These are phyloP conservation scores for Noccaea caerulescens DNA, from an alignment of 345 rosid genomes.

Conservation along the genomic window DNA sequence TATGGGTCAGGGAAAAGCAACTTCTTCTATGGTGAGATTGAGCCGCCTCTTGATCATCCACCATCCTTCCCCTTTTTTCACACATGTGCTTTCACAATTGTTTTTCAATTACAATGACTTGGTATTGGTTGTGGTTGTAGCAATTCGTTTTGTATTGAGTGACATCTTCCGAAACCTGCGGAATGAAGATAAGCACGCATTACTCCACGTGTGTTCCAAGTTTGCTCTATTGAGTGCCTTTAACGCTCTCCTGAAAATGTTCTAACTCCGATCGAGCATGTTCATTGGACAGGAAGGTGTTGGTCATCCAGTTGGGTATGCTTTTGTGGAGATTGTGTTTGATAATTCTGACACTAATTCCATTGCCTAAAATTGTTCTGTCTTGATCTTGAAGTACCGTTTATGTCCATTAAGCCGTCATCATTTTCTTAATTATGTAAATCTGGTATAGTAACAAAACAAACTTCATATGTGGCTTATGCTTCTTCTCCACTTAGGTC, in stretches of 20 bases:
- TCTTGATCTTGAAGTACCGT: slow-evolving; percentile 8
- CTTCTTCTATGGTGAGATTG: slow-evolving; percentile 83
- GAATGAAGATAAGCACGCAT: slow-evolving; percentile 85
- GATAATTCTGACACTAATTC: slow-evolving; percentile 73
- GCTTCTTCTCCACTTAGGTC: slow-evolving; percentile 26
- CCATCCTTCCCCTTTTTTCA: not conserved
- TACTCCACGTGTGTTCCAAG: slow-evolving; percentile 74
- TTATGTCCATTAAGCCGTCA: not conserved
- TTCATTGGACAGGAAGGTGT: slow-evolving; percentile 80
- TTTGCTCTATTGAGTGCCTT: not conserved
- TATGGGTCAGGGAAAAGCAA: slow-evolving; percentile 97
- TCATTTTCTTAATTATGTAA: slow-evolving; percentile 14
- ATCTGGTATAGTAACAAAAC: not conserved
- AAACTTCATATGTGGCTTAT: slow-evolving; percentile 27
- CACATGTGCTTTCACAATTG: slow-evolving; percentile 1
- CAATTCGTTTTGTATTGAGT: slow-evolving; percentile 93
- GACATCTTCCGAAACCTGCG: slow-evolving; percentile 85
- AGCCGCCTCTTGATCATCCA: not conserved
- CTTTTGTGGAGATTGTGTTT: slow-evolving; percentile 95
- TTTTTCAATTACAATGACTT: not conserved
- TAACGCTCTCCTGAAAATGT: not conserved
- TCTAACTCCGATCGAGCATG: slow-evolving; percentile 15
- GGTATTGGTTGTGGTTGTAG: slow-evolving; percentile 48
- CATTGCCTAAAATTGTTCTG: slow-evolving; percentile 19
- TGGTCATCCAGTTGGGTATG: slow-evolving; percentile 89